Conservation (phyloP, 1,139 yeast genomes). For the Debaryomyces sp. region DNA sequence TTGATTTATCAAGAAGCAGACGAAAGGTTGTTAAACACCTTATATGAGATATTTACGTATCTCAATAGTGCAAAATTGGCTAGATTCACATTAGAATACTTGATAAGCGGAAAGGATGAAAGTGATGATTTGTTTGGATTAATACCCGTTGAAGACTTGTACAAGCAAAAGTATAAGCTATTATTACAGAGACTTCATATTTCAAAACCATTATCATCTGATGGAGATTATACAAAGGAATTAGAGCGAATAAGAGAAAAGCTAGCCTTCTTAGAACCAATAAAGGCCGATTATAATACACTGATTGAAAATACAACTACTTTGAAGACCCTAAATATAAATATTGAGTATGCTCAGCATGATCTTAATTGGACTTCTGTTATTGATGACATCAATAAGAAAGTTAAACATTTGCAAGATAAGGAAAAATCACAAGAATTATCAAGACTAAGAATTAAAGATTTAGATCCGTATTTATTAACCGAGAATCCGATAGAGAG, state of each 20-base stretch:
- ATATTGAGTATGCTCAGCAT: slow-evolving; percentile 6
- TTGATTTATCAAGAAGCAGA: slow-evolving; percentile 69
- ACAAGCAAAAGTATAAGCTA: slow-evolving; percentile 12
- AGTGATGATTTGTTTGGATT: slow-evolving; percentile 49
- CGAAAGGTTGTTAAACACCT: slow-evolving; percentile 46
- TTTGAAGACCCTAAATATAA: slow-evolving; percentile 12
- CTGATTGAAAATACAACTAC: slow-evolving; percentile 20
- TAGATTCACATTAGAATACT: slow-evolving; percentile 66
- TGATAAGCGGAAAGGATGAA: slow-evolving; percentile 48
- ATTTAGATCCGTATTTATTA: slow-evolving; percentile 53
- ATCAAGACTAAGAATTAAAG: slow-evolving; percentile 37
- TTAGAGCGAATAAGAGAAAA: slow-evolving; percentile 13
- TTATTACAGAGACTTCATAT: slow-evolving; percentile 3
- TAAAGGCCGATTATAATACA: slow-evolving; percentile 31
- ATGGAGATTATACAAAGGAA: neutral
- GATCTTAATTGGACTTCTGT: slow-evolving; percentile 33
- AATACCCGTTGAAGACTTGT: slow-evolving; percentile 26
- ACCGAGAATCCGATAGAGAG: slow-evolving; percentile 52
- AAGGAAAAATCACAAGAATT: slow-evolving; percentile 35
- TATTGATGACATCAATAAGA: slow-evolving; percentile 27
- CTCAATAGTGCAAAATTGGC: slow-evolving; percentile 55
- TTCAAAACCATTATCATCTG: neutral
- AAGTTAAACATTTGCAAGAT: slow-evolving; percentile 33
- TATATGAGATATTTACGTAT: slow-evolving; percentile 52
- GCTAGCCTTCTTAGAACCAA: slow-evolving; percentile 29